Percentiles rank a stretch among this genome's conserved stretches.
Evolutionary conservation across 331 rosid genomes (phyloP).

Genomic region (Prunus yedoensis): DNA sequence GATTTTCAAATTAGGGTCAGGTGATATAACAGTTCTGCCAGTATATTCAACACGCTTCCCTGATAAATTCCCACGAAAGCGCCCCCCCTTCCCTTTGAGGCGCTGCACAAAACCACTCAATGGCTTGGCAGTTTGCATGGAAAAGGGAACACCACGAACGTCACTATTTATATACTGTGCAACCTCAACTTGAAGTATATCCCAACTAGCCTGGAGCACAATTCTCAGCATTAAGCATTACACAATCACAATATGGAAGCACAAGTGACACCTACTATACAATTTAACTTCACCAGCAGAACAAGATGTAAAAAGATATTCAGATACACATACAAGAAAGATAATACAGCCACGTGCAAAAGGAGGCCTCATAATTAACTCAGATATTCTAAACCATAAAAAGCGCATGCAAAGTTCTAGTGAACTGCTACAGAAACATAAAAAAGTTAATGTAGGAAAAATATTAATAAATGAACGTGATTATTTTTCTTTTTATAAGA

Average conservation of each 20-base stretch:
- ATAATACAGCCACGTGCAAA: background rate
- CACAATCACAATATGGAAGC: slow-evolving; percentile 9
- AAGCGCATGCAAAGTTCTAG: background rate
- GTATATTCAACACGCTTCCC: slow-evolving; percentile 96
- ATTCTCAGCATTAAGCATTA: slow-evolving; percentile 31
- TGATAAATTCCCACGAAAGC: slow-evolving; percentile 86
- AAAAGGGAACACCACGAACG: slow-evolving; percentile 54
- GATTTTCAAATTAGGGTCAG: slow-evolving; percentile 92
- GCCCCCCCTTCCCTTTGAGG: slow-evolving; percentile 92
- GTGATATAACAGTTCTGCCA: slow-evolving; percentile 97
- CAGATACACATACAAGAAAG: background rate
- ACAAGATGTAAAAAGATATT: slow-evolving; percentile 2
- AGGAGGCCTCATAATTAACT: background rate
- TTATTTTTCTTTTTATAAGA: background rate
- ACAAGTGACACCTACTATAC: background rate
- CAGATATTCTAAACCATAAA: background rate
- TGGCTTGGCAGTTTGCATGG: slow-evolving; percentile 48
- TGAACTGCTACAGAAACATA: background rate
- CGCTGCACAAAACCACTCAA: slow-evolving; percentile 84
- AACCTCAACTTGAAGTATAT: slow-evolving; percentile 68
- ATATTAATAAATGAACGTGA: background rate
- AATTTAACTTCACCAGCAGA: slow-evolving; percentile 1
- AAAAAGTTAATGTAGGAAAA: background rate
- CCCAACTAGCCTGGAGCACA: slow-evolving; percentile 59
- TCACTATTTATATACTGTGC: slow-evolving; percentile 89